Percentiles rank a stretch among this genome's conserved stretches.
Evolutionary conservation across 371 early-diverging fungal genomes (phyloP).

Genomic region (Aphelidium insulamus): DNA sequence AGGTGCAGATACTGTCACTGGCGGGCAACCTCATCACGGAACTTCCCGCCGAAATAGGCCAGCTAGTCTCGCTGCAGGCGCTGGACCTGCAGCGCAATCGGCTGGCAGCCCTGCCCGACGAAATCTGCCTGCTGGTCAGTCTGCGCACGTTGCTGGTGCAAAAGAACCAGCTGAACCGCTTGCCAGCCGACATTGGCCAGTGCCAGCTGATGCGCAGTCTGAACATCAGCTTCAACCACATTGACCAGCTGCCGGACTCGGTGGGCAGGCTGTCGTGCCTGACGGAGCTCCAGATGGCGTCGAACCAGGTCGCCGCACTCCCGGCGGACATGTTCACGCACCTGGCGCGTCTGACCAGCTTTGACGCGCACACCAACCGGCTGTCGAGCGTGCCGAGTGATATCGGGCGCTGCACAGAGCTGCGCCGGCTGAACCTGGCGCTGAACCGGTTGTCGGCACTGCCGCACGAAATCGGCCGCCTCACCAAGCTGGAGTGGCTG

Average conservation of each 20-base stretch:
- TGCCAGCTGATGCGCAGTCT: constrained; percentile 14
- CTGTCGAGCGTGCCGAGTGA: constrained; percentile 13
- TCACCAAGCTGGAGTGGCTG: constrained; percentile 34
- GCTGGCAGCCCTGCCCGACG: constrained; percentile 24
- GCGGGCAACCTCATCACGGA: constrained; percentile 28
- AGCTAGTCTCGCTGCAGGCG: constrained; percentile 25
- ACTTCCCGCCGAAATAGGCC: constrained; percentile 25
- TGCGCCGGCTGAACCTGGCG: constrained; percentile 33
- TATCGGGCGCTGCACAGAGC: constrained; percentile 11
- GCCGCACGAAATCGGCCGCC: constrained; percentile 25
- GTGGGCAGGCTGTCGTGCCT: constrained; percentile 18
- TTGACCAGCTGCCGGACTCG: constrained; percentile 18
- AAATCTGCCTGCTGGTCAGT: constrained; percentile 11
- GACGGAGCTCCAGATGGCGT: constrained; percentile 29
- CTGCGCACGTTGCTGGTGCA: constrained; percentile 18
- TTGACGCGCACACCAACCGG: constrained; percentile 37
- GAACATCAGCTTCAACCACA: constrained; percentile 18
- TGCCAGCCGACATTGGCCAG: constrained; percentile 10
- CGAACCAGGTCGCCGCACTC: constrained; percentile 20
- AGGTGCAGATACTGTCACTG: constrained; percentile 35
- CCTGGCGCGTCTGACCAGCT: constrained; percentile 21
- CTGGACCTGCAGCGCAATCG: constrained; percentile 35
- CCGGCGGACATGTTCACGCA: constrained; percentile 19
- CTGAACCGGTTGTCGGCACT: constrained; percentile 27
- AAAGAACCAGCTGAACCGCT: constrained; percentile 14